Base-by-base conservation (phyloP, 805 yeast species). In the Kockiozyma suomiensis region DNA sequence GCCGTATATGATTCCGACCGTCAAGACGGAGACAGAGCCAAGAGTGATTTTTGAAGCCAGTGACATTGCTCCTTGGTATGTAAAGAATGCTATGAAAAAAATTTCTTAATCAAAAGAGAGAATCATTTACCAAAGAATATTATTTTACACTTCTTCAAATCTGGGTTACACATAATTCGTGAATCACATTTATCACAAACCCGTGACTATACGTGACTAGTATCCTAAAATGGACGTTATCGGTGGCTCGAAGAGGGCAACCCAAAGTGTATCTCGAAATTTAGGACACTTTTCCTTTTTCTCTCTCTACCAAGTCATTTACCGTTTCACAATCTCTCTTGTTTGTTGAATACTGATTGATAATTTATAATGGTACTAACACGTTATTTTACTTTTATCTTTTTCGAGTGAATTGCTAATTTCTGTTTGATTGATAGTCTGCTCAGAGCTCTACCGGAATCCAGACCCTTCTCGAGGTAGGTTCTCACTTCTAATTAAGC, bases 381-480 rank as follows among this genome's bases (percentile, higher is more conserved):
- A 28, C n/a, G 12, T 51, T 19, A 41, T 26, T 12, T 3, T 12
- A 47, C 12, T 15, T 28, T 19, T 40, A 15, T 54, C 38, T 28
- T 6, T 19, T 40, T 17, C 15, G 2, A 45, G 21, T 4, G 15
- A 15, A 55, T 37, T 38, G 28, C 56, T 45, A 50, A 56, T 15
- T n/a, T n/a, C n/a, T 23, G 26, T 38, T 12, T 13, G 30, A 23
- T n/a, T 13, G 5, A 13, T 50, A 75, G 79, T 76, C 79, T 61
- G 78, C 78, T 46, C 78, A 77, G 57, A 76, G 73, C 69, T 76
- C 81, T 37, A 72, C 81, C 57, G 90, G 90, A 68, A 85, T 86
- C 70, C 88, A 86, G 79, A 84, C 88, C 66, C 81, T 86, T 60
- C 79, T 86, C 63, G 86, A 82, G 72, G 83, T 79, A 70, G 32